Evolutionary conservation across 495 filamentous ascomycete species (phyloP).

Genomic region (Baudoinia panamericana): DNA sequence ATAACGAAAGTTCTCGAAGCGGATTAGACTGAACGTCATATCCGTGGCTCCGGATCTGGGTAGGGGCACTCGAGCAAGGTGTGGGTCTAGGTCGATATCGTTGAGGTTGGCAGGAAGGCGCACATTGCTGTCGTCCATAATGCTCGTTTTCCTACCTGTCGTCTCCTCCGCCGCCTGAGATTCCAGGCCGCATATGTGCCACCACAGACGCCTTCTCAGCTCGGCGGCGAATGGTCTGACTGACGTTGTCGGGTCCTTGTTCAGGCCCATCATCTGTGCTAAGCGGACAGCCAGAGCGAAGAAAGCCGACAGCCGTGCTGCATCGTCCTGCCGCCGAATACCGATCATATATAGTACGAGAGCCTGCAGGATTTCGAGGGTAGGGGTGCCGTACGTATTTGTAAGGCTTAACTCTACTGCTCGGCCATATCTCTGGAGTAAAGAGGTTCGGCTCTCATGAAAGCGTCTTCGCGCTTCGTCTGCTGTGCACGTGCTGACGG

Average conservation of each 20-base stretch:
- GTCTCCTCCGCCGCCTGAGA: constrained; percentile 8
- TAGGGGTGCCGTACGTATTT: constrained; percentile 5
- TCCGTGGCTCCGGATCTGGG: constrained; percentile 1
- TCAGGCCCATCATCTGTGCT: constrained; percentile 6
- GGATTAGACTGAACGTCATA: constrained; percentile 2
- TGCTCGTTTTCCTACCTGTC: constrained; percentile 1
- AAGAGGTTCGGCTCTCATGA: background rate
- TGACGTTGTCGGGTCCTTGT: constrained; percentile 7
- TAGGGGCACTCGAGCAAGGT: background rate
- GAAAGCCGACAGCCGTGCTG: background rate
- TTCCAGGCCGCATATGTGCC: constrained; percentile 11
- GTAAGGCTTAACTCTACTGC: constrained; percentile 3
- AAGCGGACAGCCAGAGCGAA: constrained; percentile 9
- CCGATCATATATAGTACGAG: constrained; percentile 14
- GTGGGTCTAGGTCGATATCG: constrained; percentile 5
- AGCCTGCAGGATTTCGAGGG: constrained; percentile 9
- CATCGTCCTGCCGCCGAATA: constrained; percentile 10
- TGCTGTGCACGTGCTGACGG: constrained; percentile 9
- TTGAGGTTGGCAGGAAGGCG: constrained; percentile 5
- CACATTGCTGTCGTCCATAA: constrained; percentile 7
- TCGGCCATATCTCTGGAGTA: constrained; percentile 10
- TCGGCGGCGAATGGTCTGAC: constrained; percentile 5
- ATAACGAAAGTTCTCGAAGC: constrained; percentile 1
- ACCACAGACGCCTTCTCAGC: constrained; percentile 10
- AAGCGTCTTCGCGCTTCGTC: constrained; percentile 6